Evolutionary conservation across 768 basidiomycete species (phyloP).

Genomic region (Royoungia palumana): DNA sequence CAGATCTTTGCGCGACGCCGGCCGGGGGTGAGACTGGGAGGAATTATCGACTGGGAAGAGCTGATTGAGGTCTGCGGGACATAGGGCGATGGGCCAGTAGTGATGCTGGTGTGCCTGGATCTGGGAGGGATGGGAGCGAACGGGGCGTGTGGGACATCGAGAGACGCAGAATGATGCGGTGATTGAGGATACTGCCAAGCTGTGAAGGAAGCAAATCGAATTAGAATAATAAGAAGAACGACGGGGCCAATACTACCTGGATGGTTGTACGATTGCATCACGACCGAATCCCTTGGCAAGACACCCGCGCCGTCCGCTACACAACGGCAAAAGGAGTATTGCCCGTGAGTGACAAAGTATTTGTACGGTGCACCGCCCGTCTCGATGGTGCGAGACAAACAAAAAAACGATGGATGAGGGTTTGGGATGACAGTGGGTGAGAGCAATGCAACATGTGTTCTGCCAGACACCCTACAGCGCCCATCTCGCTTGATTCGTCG

Average conservation of each 20-base stretch:
- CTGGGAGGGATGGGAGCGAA: constrained; percentile 12
- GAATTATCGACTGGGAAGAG: constrained; percentile 14
- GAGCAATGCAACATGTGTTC: constrained; percentile 1
- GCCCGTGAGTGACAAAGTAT: not conserved
- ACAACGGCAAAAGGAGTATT: not conserved
- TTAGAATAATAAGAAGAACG: not conserved
- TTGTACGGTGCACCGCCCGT: constrained; percentile 1
- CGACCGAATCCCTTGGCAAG: not conserved
- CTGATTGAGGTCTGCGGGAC: not conserved
- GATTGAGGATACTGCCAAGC: constrained; percentile 19
- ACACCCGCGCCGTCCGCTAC: not conserved
- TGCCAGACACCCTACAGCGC: constrained; percentile 18
- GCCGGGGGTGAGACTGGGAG: constrained; percentile 26
- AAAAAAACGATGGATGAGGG: not conserved
- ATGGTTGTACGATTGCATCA: constrained; percentile 33
- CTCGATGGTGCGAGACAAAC: not conserved
- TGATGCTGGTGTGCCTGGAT: constrained; percentile 20
- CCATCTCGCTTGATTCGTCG: constrained; percentile 19
- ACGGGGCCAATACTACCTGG: constrained; percentile 20
- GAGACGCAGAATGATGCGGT: constrained; percentile 19
- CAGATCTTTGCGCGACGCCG: constrained; percentile 17
- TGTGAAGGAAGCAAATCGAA: constrained; percentile 7
- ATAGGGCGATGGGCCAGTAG: constrained; percentile 6
- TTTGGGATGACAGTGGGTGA: not conserved
- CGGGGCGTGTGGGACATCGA: constrained; percentile 16